These are phyloP conservation scores for Syzygium oleosum DNA, from an alignment of 345 rosid genomes.

Conservation along the genomic window DNA sequence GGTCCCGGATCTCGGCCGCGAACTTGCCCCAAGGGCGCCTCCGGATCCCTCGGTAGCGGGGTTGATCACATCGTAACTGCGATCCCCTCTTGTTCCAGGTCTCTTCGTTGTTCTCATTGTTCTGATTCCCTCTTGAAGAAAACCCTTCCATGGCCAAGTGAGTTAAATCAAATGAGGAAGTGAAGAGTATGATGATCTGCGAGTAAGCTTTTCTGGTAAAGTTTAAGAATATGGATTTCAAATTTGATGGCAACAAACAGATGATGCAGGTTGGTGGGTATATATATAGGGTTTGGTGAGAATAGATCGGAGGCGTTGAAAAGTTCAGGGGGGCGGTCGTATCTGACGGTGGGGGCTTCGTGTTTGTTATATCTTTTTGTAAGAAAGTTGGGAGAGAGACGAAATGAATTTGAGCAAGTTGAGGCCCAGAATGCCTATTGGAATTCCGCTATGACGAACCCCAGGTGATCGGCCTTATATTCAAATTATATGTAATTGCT, in stretches of 20 bases:
- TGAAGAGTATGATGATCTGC: neutral
- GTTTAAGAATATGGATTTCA: constrained; percentile 2
- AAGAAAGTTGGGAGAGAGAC: neutral
- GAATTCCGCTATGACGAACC: neutral
- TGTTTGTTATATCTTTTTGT: neutral
- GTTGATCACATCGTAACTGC: constrained; percentile 8
- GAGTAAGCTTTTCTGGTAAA: neutral
- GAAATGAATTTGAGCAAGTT: neutral
- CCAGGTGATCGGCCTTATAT: neutral
- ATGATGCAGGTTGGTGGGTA: neutral
- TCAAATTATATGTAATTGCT: neutral
- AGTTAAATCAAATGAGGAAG: neutral
- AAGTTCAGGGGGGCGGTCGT: neutral
- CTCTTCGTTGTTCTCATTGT: neutral
- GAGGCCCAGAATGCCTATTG: neutral
- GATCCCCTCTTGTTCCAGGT: neutral
- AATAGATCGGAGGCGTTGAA: neutral
- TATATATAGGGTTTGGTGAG: neutral
- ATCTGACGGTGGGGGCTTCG: neutral
- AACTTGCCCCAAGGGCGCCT: constrained; percentile 81
- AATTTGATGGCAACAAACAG: neutral
- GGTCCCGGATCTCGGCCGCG: constrained; percentile 80
- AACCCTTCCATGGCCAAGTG: neutral
- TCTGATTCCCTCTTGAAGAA: neutral
- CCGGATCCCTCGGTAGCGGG: constrained; percentile 60